Evolutionary conservation across 2,329 filamentous ascomycete species (phyloP).

Genomic region (Mycosphaerella arachidis): DNA sequence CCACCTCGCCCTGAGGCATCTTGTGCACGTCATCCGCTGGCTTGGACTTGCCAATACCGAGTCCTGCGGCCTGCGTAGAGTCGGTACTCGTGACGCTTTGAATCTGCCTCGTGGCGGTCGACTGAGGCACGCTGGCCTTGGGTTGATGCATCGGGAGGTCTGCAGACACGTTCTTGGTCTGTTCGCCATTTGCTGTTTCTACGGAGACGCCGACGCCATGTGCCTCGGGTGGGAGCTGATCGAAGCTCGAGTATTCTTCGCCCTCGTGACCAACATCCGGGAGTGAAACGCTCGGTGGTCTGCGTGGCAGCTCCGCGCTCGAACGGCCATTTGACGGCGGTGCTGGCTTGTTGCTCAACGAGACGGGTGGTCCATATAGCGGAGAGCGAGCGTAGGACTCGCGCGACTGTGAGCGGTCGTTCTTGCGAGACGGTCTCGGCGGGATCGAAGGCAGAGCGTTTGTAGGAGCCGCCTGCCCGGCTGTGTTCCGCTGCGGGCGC

Average conservation of each 20-base stretch:
- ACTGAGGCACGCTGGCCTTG: conserved; percentile 75
- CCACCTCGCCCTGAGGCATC: conserved; percentile 20
- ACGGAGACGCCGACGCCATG: conserved; percentile 30
- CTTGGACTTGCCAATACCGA: conserved; percentile 65
- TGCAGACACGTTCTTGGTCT: conserved; percentile 64
- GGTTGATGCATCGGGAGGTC: conserved; percentile 86
- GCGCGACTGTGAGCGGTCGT: conserved; percentile 71
- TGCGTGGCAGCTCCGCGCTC: conserved; percentile 50
- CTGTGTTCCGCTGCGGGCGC: conserved; percentile 54
- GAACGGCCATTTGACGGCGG: conserved; percentile 37
- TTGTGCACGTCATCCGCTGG: conserved; percentile 49
- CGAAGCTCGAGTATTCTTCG: conserved; percentile 71
- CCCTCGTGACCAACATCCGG: conserved; percentile 82
- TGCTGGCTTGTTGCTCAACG: conserved; percentile 30
- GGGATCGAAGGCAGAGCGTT: conserved; percentile 65
- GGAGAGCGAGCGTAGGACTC: conserved; percentile 82
- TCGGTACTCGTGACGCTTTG: conserved; percentile 84
- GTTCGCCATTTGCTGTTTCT: conserved; percentile 27
- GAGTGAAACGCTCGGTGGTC: conserved; percentile 69
- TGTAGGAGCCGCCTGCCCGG: conserved; percentile 38
- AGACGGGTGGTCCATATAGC: conserved; percentile 64
- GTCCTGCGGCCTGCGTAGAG: conserved; percentile 76
- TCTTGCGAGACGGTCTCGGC: conserved; percentile 70
- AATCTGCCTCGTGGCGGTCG: conserved; percentile 78
- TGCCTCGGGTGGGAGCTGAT: conserved; percentile 36